Evolutionary conservation across 306 rosid genomes (phyloP).

Genomic region (Abrus precatorius): DNA sequence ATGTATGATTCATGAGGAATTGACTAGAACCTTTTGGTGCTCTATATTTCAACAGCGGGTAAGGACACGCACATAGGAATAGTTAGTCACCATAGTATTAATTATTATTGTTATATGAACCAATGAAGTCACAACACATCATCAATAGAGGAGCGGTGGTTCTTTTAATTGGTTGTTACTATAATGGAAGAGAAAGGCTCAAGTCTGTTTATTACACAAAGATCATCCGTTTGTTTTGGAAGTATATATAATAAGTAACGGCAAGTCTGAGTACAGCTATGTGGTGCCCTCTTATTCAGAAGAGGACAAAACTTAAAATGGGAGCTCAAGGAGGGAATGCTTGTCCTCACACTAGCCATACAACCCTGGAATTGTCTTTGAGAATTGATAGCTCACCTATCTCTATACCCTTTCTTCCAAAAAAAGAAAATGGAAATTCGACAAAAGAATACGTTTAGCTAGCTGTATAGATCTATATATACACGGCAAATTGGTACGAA

Average conservation of each 20-base stretch:
- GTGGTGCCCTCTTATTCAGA: conserved; percentile 50
- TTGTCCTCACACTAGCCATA: conserved; percentile 52
- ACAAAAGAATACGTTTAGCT: not conserved
- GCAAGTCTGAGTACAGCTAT: conserved; percentile 45
- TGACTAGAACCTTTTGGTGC: conserved; percentile 33
- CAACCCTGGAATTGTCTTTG: conserved; percentile 47
- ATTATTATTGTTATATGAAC: conserved; percentile 51
- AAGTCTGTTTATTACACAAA: not conserved
- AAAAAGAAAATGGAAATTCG: not conserved
- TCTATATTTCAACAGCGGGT: not conserved
- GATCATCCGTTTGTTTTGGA: conserved; percentile 29
- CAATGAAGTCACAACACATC: conserved; percentile 48
- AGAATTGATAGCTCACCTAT: conserved; percentile 70
- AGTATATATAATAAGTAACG: conserved; percentile 22
- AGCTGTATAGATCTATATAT: not conserved
- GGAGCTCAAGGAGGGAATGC: conserved; percentile 42
- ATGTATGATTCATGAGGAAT: not conserved
- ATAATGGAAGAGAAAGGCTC: not conserved
- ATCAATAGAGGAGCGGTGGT: conserved; percentile 12
- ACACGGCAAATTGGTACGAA: not conserved
- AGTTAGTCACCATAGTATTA: not conserved
- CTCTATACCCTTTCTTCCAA: conserved; percentile 30
- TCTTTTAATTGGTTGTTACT: conserved; percentile 19
- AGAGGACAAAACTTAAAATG: conserved; percentile 45
- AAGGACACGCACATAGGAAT: not conserved